A percentile compares a stretch with the other conserved stretches of the same genome.
Conservation (phyloP, 495 filamentous ascomycete species). For the Neurospora sp. region DNA sequence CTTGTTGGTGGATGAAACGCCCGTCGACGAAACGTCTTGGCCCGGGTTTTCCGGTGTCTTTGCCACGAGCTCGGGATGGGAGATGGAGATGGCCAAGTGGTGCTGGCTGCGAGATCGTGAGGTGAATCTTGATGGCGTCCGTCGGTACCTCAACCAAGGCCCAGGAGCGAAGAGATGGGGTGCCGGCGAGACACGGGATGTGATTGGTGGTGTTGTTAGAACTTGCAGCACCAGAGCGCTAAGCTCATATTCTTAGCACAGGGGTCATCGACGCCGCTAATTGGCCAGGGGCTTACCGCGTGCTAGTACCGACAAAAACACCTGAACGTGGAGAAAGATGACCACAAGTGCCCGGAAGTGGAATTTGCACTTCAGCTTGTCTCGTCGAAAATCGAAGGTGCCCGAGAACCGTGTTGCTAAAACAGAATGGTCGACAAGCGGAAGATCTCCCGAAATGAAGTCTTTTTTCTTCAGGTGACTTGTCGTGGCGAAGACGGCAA, state of each 20-base stretch:
- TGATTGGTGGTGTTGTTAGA: constrained; percentile 20
- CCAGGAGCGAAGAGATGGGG: not conserved
- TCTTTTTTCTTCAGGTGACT: not conserved
- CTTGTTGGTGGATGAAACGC: not conserved
- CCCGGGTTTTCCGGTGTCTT: not conserved
- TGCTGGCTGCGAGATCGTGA: not conserved
- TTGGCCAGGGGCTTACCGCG: constrained; percentile 21
- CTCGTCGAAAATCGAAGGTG: not conserved
- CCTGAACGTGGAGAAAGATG: not conserved
- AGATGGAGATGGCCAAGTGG: not conserved
- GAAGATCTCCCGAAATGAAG: not conserved
- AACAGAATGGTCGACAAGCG: not conserved
- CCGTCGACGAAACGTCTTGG: not conserved
- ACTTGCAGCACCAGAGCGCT: constrained; percentile 24
- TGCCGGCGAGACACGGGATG: not conserved
- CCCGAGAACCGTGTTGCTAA: not conserved
- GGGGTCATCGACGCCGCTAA: constrained; percentile 3
- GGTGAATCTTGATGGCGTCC: constrained; percentile 18
- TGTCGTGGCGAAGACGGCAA: not conserved
- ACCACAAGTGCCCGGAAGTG: not conserved
- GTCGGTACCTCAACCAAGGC: constrained; percentile 15
- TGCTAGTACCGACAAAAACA: constrained; percentile 14
- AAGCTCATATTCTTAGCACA: constrained; percentile 27
- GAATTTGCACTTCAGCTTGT: not conserved
- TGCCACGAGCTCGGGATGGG: not conserved